Percentiles rank a stretch among this genome's conserved stretches.
Conservation (phyloP, 2,329 filamentous ascomycete species). For the Sclerotinia borealis region DNA sequence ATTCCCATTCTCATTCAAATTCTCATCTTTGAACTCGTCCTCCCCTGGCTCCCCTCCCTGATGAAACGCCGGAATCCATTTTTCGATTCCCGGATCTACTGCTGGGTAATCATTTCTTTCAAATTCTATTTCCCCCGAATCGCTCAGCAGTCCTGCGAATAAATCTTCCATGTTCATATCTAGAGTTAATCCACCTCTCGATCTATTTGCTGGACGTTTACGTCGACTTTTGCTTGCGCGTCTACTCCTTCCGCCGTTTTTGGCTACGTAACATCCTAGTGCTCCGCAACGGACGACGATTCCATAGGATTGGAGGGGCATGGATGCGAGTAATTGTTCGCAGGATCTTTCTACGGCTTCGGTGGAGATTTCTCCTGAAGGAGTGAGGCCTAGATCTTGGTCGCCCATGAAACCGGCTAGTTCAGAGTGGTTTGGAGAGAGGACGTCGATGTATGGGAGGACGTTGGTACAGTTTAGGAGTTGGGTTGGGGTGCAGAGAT, state of each 20-base stretch:
- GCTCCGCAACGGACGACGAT: conserved; percentile 67
- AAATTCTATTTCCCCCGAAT: conserved; percentile 39
- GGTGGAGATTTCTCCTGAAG: conserved; percentile 42
- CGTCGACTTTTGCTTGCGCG: conserved; percentile 17
- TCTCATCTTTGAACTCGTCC: no score
- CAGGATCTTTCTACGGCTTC: conserved; percentile 51
- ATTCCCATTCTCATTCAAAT: conserved; percentile 7
- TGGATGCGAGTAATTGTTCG: conserved; percentile 56
- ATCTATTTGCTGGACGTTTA: conserved; percentile 29
- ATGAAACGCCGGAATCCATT: conserved; percentile 78
- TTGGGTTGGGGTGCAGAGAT: conserved; percentile 70
- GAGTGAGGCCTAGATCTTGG: conserved; percentile 36
- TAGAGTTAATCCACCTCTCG: conserved; percentile 47
- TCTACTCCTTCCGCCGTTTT: conserved; percentile 29
- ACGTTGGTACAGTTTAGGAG: conserved; percentile 59
- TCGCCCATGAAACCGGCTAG: conserved; percentile 77
- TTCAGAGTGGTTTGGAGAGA: conserved; percentile 80
- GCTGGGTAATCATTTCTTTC: conserved; percentile 50
- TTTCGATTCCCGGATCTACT: conserved; percentile 45
- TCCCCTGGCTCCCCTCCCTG: neutral
- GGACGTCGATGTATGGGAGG: conserved; percentile 55
- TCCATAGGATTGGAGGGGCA: conserved; percentile 59
- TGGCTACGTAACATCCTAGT: conserved; percentile 61
- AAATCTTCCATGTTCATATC: conserved; percentile 59
- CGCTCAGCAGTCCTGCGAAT: conserved; percentile 52